These are phyloP conservation scores for Cajanus cajan DNA, from an alignment of 306 rosid genomes.

Conservation along the genomic window DNA sequence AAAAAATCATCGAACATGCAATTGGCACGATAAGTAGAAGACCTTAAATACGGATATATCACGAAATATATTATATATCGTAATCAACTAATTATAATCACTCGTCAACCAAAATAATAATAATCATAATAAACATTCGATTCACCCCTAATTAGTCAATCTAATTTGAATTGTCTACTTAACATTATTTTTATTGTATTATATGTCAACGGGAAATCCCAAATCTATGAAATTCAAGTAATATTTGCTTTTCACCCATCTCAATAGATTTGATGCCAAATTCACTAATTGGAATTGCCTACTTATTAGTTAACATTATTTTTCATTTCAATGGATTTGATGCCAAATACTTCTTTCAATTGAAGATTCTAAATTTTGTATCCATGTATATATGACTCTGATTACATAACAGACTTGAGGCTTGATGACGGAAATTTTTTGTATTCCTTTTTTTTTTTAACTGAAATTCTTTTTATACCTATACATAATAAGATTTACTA, in stretches of 20 bases:
- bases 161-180: not conserved
- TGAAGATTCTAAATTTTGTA: not conserved
- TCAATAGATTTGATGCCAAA: not conserved
- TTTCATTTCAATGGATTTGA: not conserved
- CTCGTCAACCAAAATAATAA: not conserved
- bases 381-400: not conserved
- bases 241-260: not conserved
- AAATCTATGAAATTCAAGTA: not conserved
- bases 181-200: not conserved
- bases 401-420: not conserved
- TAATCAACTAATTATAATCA: not conserved
- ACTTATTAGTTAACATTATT: no score
- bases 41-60: not conserved
- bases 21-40: constrained; percentile 8
- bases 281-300: no score
- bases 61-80: not conserved
- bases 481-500: not conserved
- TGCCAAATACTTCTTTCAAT: not conserved
- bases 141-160: not conserved
- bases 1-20: not conserved
- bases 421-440: not conserved
- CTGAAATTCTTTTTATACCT: no score
- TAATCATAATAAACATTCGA: not conserved
- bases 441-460: no score
- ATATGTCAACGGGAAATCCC: constrained; percentile 13